Evolutionary conservation across 352 stramenopile genomes (phyloP), one percentile per base, ranked within the genome.

Genomic region (Phytopythium litorale): DNA sequence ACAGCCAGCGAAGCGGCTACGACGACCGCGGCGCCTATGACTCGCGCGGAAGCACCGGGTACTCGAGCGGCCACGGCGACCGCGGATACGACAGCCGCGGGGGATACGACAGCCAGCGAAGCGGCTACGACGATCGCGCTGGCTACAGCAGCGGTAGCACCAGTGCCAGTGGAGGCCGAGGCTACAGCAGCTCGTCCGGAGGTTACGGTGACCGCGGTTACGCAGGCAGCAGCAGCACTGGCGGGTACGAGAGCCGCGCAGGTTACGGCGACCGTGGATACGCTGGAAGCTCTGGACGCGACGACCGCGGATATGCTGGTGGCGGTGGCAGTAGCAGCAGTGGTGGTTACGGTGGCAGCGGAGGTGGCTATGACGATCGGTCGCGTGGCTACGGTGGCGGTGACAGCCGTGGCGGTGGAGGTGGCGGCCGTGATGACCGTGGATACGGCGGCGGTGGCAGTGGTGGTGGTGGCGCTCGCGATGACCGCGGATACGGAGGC

Each of bases 261-360:
- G 68, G 64, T 11, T 70, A 71, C 21, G 74, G 68, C n/a, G 68
- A 73, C 6, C 65, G 71, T 2, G 72, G 56, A 6, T 54, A 54
- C 48, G 28, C 19, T 46, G 43, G 62, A 32, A 50, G 58, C 4
- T 56, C 61, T 9, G 64, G 72, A n/a, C 68, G 76, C 60, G 66
- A 76, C 46, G 57, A 50, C 28, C 60, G 61, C 0, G 50, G 62
- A 25, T 66, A 61, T 18, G 35, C 61, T 30, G 59, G 64, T n/a
- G 63, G 55, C 7, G 56, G 64, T n/a, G 63, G 55, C 7, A 58
- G 51, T 37, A 60, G 64, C 7, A 74, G 71, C 11, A 69, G 70
- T 38, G 59, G 61, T n/a, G 67, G 62, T 33, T 64, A 64, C 43
- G 58, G n/a, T n/a, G 54, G 55, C 12, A 58, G 52, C 43, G 66